These are phyloP conservation scores for Metschnikowia arizonensis DNA, from an alignment of 805 yeast genomes.

Conservation along the genomic window DNA sequence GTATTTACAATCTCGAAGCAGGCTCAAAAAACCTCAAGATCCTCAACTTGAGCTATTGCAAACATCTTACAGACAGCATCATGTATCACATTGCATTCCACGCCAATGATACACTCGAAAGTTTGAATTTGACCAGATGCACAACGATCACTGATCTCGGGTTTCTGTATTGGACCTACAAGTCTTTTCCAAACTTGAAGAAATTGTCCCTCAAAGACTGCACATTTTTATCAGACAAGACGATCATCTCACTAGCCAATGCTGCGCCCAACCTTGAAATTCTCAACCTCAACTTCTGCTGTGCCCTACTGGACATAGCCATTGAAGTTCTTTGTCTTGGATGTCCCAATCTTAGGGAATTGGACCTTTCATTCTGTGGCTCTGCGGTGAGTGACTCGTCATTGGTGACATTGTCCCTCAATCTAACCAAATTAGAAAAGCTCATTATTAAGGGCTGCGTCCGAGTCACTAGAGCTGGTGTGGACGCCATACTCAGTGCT, in stretches of 20 bases:
- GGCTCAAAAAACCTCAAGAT: constrained; percentile 60
- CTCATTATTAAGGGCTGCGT: constrained; percentile 65
- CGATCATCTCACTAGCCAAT: constrained; percentile 57
- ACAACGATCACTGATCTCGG: constrained; percentile 76
- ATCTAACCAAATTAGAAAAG: constrained; percentile 45
- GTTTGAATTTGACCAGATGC: constrained; percentile 66
- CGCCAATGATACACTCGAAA: constrained; percentile 52
- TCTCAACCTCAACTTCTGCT: constrained; percentile 67
- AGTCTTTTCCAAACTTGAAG: constrained; percentile 50
- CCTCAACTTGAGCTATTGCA: constrained; percentile 67
- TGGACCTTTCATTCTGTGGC: constrained; percentile 72
- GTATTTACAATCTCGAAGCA: constrained; percentile 22
- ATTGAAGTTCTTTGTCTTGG: constrained; percentile 63
- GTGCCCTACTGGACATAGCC: constrained; percentile 67
- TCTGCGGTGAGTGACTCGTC: constrained; percentile 75
- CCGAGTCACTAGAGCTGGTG: constrained; percentile 73
- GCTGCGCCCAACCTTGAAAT: constrained; percentile 55
- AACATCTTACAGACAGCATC: constrained; percentile 64
- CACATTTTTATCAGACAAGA: constrained; percentile 63
- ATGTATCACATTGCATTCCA: constrained; percentile 59
- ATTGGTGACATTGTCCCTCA: constrained; percentile 53
- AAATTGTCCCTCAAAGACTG: constrained; percentile 63
- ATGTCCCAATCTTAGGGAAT: constrained; percentile 49
- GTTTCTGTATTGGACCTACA: constrained; percentile 59
- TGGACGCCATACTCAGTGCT: constrained; percentile 60